Percentiles rank a stretch among this genome's conserved stretches.
These are phyloP conservation scores for Colletotrichum chrysophilum DNA, from an alignment of 2,329 filamentous ascomycete species.

Conservation along the genomic window DNA sequence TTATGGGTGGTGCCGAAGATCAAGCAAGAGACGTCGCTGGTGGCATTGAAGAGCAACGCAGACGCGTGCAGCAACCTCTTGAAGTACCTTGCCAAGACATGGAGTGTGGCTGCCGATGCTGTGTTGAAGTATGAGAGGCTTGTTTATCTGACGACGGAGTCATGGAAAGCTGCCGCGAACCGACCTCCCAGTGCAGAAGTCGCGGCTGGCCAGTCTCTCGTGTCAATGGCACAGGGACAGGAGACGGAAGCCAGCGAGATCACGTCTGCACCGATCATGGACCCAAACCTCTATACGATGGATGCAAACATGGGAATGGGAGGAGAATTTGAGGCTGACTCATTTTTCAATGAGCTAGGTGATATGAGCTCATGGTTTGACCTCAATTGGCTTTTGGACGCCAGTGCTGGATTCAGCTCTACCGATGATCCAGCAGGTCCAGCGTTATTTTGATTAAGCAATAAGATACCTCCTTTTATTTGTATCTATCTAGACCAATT, in stretches of 20 bases:
- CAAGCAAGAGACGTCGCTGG: not conserved
- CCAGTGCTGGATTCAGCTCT: not conserved
- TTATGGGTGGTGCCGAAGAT: slow-evolving; percentile 21
- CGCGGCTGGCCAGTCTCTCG: not conserved
- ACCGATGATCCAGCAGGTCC: not conserved
- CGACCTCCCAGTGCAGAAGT: not conserved
- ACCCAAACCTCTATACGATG: not conserved
- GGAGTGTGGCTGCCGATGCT: slow-evolving; percentile 41
- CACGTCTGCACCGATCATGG: not conserved
- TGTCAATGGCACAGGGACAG: not conserved
- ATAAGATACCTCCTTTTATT: not conserved
- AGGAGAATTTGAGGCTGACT: not conserved
- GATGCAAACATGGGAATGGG: not conserved
- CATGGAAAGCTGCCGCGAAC: not conserved
- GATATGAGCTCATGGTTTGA: slow-evolving; percentile 31
- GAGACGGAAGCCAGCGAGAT: not conserved
- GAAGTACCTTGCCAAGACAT: slow-evolving; percentile 25
- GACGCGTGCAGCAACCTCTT: slow-evolving; percentile 25
- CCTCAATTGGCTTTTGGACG: slow-evolving; percentile 25
- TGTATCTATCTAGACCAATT: too few relatives aligned
- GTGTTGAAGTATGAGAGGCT: slow-evolving; percentile 32
- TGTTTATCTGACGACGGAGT: not conserved
- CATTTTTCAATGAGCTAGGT: slow-evolving; percentile 28
- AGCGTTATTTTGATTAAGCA: not conserved
- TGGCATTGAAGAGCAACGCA: slow-evolving; percentile 4